Conservation (phyloP, 129 eudicot species). For the Pittosporum tobira region DNA sequence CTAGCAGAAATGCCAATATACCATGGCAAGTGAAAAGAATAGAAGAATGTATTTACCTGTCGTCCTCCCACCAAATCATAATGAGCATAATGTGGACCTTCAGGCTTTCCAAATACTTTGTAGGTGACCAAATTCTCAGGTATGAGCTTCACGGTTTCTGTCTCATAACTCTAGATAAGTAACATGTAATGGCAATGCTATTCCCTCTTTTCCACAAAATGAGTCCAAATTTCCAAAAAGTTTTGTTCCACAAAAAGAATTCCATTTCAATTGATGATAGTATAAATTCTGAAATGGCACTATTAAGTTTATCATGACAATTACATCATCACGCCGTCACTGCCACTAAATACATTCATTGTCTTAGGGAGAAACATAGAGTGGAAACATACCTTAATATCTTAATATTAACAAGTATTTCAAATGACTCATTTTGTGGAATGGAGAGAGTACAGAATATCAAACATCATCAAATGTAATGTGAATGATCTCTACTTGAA, state of each 20-base stretch:
- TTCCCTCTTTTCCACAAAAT: too few relatives aligned
- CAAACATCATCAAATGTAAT: not conserved
- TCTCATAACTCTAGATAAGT: conserved; percentile 3
- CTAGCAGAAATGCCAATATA: not conserved
- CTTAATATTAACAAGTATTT: too few relatives aligned
- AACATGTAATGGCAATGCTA: too few relatives aligned
- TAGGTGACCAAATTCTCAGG: conserved; percentile 68
- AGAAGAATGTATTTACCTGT: conserved; percentile 34
- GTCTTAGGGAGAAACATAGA: too few relatives aligned
- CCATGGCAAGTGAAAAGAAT: not conserved
- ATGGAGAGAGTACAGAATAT: not conserved
- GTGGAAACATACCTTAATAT: too few relatives aligned
- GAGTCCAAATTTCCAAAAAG: too few relatives aligned
- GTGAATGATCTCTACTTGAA: not conserved
- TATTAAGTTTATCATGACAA: too few relatives aligned
- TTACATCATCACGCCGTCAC: too few relatives aligned
- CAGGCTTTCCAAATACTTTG: conserved; percentile 67
- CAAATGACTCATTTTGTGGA: too few relatives aligned
- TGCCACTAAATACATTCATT: too few relatives aligned
- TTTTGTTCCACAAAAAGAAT: not conserved
- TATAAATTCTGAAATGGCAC: too few relatives aligned
- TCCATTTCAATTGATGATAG: too few relatives aligned
- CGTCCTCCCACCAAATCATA: conserved; percentile 92
- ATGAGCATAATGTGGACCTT: conserved; percentile 90
- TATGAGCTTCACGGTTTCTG: conserved; percentile 73